Evolutionary conservation across 257 asterid genomes (phyloP).

Genomic region (Solanum pennellii): DNA sequence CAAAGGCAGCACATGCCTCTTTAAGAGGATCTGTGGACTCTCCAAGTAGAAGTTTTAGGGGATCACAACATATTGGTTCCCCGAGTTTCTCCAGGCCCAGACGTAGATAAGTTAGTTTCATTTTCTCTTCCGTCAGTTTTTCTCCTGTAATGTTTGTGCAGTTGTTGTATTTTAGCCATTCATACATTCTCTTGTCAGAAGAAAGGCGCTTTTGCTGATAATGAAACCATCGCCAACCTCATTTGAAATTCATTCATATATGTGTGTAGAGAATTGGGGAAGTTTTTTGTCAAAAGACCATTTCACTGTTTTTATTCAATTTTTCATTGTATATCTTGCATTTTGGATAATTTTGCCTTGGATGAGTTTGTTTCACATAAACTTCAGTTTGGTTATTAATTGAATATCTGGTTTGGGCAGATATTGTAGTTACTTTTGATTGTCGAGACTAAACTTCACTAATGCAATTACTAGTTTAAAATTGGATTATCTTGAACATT

Average conservation of each 20-base stretch:
- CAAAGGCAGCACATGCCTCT: slow-evolving; percentile 90
- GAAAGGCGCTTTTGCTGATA: background rate
- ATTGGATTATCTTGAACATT: background rate
- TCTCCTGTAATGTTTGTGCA: background rate
- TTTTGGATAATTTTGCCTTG: background rate
- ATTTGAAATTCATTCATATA: background rate
- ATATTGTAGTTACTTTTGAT: background rate
- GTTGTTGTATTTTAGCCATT: background rate
- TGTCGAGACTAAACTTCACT: background rate
- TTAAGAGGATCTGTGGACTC: slow-evolving; percentile 43
- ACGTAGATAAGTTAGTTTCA: slow-evolving; percentile 44
- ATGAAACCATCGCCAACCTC: background rate
- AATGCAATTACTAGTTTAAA: background rate
- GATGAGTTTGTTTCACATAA: no score
- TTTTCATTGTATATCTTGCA: background rate
- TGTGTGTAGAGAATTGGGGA: background rate
- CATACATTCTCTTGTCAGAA: background rate
- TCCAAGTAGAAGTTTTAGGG: slow-evolving; percentile 50
- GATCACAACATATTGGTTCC: slow-evolving; percentile 44
- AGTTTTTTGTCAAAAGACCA: no score
- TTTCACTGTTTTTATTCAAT: background rate
- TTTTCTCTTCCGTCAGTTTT: background rate
- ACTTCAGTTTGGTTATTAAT: no score
- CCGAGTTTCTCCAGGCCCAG: slow-evolving; percentile 86
- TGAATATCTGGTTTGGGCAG: no score